Evolutionary conservation across 805 yeast genomes (phyloP).

Genomic region (Saccharomycopsis sp.): DNA sequence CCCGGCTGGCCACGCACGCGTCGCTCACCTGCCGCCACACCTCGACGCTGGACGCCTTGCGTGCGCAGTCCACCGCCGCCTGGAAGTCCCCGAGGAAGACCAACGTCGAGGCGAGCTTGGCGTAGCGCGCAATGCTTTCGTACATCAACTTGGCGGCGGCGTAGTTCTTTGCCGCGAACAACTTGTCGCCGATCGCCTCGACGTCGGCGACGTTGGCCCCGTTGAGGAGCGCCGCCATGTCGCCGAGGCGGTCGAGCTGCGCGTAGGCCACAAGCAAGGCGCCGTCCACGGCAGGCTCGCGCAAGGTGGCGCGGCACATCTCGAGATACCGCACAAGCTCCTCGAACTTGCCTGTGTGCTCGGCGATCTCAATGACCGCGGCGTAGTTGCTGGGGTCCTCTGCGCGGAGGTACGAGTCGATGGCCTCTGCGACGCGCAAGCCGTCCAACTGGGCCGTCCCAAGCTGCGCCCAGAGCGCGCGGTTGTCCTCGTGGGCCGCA

Average conservation of each 20-base stretch:
- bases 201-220: constrained; percentile 91
- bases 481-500: constrained; percentile 75
- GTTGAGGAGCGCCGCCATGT: constrained; percentile 76
- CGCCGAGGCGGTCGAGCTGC: constrained; percentile 61
- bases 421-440: constrained; percentile 83
- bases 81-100: constrained; percentile 90
- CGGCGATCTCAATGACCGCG: constrained; percentile 89
- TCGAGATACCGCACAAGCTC: constrained; percentile 79
- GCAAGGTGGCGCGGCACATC: constrained; percentile 86
- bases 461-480: constrained; percentile 90
- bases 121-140: constrained; percentile 83
- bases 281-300: constrained; percentile 91
- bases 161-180: constrained; percentile 74
- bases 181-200: constrained; percentile 86
- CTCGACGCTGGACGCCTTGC: constrained; percentile 87
- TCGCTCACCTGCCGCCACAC: constrained; percentile 98
- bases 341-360: constrained; percentile 93
- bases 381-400: constrained; percentile 85
- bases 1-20: constrained; percentile 92
- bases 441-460: constrained; percentile 97
- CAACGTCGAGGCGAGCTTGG: constrained; percentile 93
- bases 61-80: constrained; percentile 96
- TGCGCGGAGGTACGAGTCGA: constrained; percentile 86
- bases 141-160: constrained; percentile 89
- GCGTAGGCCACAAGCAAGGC: constrained; percentile 87